A percentile compares a stretch with the other conserved stretches of the same genome.
Evolutionary conservation across 108 stramenopile genomes (phyloP).

Genomic region (Skeletonema tropicum): DNA sequence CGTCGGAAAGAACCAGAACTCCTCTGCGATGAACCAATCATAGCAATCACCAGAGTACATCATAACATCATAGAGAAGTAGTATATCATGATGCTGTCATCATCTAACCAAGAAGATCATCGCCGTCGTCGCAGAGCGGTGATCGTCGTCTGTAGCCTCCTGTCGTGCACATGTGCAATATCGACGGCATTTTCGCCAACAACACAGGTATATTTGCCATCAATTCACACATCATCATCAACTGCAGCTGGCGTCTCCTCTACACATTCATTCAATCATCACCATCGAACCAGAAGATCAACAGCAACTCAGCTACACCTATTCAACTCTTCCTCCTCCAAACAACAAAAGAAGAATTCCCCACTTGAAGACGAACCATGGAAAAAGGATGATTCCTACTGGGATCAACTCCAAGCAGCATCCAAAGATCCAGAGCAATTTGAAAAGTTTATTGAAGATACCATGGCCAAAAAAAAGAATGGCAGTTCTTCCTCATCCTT

Average conservation of each 20-base stretch:
- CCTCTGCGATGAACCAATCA: background rate
- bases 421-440: conserved; percentile 39
- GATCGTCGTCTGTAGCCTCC: background rate
- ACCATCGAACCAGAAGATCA: background rate
- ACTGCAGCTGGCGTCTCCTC: background rate
- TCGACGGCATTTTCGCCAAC: background rate
- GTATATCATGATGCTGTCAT: background rate
- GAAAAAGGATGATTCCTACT: conserved; percentile 39
- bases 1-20: too few species aligned
- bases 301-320: background rate
- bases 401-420: conserved; percentile 33
- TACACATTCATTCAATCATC: background rate
- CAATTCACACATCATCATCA: background rate
- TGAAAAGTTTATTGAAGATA: conserved; percentile 46
- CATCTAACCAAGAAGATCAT: background rate
- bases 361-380: conserved; percentile 49
- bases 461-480: conserved; percentile 9
- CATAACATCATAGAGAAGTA: too few species aligned
- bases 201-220: background rate
- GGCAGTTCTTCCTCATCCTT: background rate
- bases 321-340: background rate
- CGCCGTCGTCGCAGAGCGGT: background rate
- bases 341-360: background rate
- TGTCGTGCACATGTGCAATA: background rate
- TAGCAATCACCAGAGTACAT: too few species aligned